Evolutionary conservation across 345 rosid genomes (phyloP), one percentile per base, ranked within the genome.

Genomic region (Salix suchowensis): DNA sequence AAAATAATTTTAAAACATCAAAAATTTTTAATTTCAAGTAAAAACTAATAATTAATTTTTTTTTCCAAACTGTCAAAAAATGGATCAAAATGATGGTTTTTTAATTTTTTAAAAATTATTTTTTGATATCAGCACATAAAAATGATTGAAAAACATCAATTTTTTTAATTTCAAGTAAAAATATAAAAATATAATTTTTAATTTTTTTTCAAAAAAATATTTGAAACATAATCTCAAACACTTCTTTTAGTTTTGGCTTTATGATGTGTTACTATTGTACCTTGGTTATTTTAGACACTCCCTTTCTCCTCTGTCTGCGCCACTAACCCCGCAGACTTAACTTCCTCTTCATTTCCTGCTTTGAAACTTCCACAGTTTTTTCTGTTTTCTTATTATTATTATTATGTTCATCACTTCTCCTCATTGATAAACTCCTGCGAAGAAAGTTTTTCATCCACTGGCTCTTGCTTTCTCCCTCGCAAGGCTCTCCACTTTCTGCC

Each of bases 401-500:
- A 40, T 48, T 70, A 19, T 67, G 64, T 42, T 78, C 86, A n/a
- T 75, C 73, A 11, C 55, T 48, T 48, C 36, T 79, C 62, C 70
- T 73, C 61, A 10, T 12, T 5, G 84, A 77, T 15, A 44, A 55
- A 67, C 79, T 77, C 72, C 67, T 76, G 36, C 76, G 28, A 14
- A 82, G 68, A 24, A 83, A 76, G 19, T 71, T 83, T 73, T 76
- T 82, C 61, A 80, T 76, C 52, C 70, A 81, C 32, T 78, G 77
- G 71, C 82, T 79, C 77, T 82, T 83, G 30, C 58, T 67, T 72
- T 46, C 74, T 61, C 73, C 65, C 19, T 42, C 39, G 37, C 44
- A 5, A 24, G 40, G 5, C 50, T 40, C 21, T 60, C 15, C 77
- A 2, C 62, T 30, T 34, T 46, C 77, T 74, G 46, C 60, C 13